Base-by-base conservation (phyloP, 2,329 filamentous ascomycete genomes). In the Xenoacremonium recifei region DNA sequence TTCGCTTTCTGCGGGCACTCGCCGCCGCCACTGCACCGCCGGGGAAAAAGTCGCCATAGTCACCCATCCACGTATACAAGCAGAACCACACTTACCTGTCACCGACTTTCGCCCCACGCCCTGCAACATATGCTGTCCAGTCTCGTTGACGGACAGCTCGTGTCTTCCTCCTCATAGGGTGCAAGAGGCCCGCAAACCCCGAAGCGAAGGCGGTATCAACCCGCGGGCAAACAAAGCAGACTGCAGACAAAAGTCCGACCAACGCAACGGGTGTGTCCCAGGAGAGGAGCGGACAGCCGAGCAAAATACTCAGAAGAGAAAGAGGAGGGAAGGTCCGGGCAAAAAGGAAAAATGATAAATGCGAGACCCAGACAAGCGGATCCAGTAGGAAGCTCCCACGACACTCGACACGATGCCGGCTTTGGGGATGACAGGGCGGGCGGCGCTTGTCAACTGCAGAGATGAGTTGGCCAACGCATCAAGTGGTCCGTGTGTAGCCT, bases 381-480 rank as follows among this genome's bases (percentile, higher is more conserved):
- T 31, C 29, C 29, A 31, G 29, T 31, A 31, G 29, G 17, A 31
- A 10, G 29, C 29, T 10, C 29, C 29, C 21, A 34, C 35, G 32
- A 43, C 39, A 44, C 31, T 40, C 40, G 43, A 40, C 44, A 43
- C 40, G 40, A 41, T 39, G 33, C 41, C 44, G 32, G 32, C 21
- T 36, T 40, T 45, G 35, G 32, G 32, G 21, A 37, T 51, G 51
- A 59, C 51, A 50, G 48, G 51, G 49, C 47, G 44, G 40, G 51
- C 55, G 55, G 57, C 56, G 55, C 58, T 59, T 62, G 60, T 55
- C 56, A 58, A 59, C 61, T 84, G 64, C 64, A 67, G 50, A 61
- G 61, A 65, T 67, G 64, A 64, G 64, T 61, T 67, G 64, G 63
- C 64, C 63, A 67, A 66, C 63, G 62, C 64, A 66, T 64, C 62